A percentile compares a stretch with the other conserved stretches of the same genome.
phyloP scores from a whole-genome alignment of 2,329 filamentous ascomycete species.

The Leptoxyphium fumago region DNA sequence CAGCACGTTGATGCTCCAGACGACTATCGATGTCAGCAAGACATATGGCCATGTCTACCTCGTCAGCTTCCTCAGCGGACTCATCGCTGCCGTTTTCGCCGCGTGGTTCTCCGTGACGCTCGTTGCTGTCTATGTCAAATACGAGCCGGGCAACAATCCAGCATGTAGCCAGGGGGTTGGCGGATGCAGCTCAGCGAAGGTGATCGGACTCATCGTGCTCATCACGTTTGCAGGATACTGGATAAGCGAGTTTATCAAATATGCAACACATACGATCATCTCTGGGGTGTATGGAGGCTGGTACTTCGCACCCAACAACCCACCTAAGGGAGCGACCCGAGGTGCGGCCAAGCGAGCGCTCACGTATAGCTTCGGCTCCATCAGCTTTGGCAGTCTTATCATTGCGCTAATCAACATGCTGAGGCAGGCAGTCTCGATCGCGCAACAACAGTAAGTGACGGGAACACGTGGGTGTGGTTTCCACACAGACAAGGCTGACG shows the following conservation, averaged over 20 bases:
- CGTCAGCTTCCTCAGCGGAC: conserved; percentile 68
- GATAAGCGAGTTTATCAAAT: conserved; percentile 88
- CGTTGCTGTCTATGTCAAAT: conserved; percentile 74
- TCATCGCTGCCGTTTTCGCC: conserved; percentile 59
- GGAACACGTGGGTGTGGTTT: background rate
- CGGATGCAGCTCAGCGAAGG: conserved; percentile 57
- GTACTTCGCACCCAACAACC: conserved; percentile 64
- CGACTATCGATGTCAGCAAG: conserved; percentile 71
- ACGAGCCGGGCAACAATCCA: conserved; percentile 49
- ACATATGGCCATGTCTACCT: conserved; percentile 74
- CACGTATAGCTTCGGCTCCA: conserved; percentile 86
- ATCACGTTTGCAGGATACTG: conserved; percentile 87
- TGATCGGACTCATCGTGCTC: conserved; percentile 74
- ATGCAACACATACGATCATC: conserved; percentile 76
- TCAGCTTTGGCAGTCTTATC: conserved; percentile 70
- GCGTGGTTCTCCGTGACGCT: conserved; percentile 81
- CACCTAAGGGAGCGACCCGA: conserved; percentile 64
- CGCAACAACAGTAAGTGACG: conserved; percentile 41
- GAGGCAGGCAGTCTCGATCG: conserved; percentile 69
- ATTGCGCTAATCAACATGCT: conserved; percentile 79
- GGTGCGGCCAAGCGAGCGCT: conserved; percentile 69
- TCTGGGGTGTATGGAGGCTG: conserved; percentile 83
- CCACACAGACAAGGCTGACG: background rate
- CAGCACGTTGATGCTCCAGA: conserved; percentile 77
- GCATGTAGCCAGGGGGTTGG: conserved; percentile 39